These are phyloP conservation scores for Chalara sp. DNA, from an alignment of 2,329 filamentous ascomycete species.

Conservation along the genomic window DNA sequence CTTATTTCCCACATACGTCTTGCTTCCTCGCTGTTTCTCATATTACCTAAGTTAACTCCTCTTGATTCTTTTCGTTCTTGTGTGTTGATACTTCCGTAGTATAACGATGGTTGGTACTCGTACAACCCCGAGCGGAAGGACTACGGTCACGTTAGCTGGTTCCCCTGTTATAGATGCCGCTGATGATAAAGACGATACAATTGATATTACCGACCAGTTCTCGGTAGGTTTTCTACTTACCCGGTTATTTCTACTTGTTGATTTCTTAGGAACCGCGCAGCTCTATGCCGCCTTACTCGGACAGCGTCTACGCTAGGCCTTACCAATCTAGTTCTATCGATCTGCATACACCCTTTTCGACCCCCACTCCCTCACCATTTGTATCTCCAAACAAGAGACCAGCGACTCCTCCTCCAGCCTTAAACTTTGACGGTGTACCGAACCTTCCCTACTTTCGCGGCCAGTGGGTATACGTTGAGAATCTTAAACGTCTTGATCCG, in stretches of 20 bases:
- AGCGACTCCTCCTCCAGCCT: slow-evolving; percentile 4
- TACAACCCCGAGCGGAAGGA: slow-evolving; percentile 3
- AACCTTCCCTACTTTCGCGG: slow-evolving; percentile 9
- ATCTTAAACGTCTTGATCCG: slow-evolving; percentile 7
- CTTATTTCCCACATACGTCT: too few relatives aligned
- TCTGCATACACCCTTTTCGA: slow-evolving; percentile 1
- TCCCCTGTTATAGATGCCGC: neutral
- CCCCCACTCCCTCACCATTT: slow-evolving; percentile 7
- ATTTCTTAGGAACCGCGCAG: slow-evolving; percentile 3
- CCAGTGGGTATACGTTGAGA: slow-evolving; percentile 8
- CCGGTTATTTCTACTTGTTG: slow-evolving; percentile 1
- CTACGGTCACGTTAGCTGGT: neutral
- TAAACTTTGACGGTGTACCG: slow-evolving; percentile 5
- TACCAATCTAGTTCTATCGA: slow-evolving; percentile 5
- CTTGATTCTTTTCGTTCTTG: neutral
- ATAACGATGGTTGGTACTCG: slow-evolving; percentile 4
- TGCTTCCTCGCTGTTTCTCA: too few relatives aligned
- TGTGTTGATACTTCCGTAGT: neutral
- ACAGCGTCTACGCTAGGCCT: slow-evolving; percentile 1
- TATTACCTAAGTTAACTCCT: too few relatives aligned
- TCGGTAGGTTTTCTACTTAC: slow-evolving; percentile 3
- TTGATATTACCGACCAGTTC: slow-evolving; percentile 2
- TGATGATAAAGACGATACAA: slow-evolving; percentile 4
- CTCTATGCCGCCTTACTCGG: neutral
- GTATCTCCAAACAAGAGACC: slow-evolving; percentile 9